A percentile compares a stretch with the other conserved stretches of the same genome.
Conservation (phyloP, 257 asterid genomes). For the Rauvolfia tetraphylla region DNA sequence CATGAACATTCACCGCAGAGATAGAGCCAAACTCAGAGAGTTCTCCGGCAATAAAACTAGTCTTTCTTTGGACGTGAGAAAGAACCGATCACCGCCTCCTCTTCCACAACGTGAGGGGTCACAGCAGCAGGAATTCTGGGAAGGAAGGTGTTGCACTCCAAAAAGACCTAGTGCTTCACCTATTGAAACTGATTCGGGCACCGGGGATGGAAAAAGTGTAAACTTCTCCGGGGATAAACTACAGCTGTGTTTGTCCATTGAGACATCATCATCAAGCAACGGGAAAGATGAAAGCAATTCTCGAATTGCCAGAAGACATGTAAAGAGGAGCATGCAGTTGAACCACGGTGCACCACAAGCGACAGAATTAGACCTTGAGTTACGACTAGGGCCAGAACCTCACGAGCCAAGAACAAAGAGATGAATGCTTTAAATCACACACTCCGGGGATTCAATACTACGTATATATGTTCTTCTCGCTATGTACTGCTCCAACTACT, state of each 20-base stretch:
- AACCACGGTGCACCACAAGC: slow-evolving; percentile 8
- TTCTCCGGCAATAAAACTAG: slow-evolving; percentile 25
- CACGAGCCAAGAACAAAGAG: not conserved
- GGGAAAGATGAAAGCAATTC: slow-evolving; percentile 15
- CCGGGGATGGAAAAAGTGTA: slow-evolving; percentile 2
- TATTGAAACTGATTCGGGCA: slow-evolving; percentile 5
- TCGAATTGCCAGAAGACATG: not conserved
- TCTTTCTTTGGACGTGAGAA: slow-evolving; percentile 24
- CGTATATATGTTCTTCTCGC: not conserved
- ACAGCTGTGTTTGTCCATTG: slow-evolving; percentile 25
- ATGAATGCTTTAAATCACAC: not conserved
- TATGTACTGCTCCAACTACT: not conserved
- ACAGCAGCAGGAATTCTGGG: slow-evolving; percentile 10
- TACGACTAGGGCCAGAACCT: slow-evolving; percentile 30
- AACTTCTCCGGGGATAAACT: slow-evolving; percentile 5
- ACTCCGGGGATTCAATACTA: not conserved
- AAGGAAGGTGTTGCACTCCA: slow-evolving; percentile 11
- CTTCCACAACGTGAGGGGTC: not conserved
- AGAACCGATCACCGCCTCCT: slow-evolving; percentile 6
- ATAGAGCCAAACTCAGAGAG: slow-evolving; percentile 56
- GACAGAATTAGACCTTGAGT: slow-evolving; percentile 32
- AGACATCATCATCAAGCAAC: slow-evolving; percentile 15
- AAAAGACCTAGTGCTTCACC: slow-evolving; percentile 7
- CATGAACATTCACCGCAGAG: slow-evolving; percentile 74
- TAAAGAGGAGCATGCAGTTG: slow-evolving; percentile 12